Base-by-base conservation (phyloP, 176 grass and related monocot species). In the Juncus inflexus region DNA sequence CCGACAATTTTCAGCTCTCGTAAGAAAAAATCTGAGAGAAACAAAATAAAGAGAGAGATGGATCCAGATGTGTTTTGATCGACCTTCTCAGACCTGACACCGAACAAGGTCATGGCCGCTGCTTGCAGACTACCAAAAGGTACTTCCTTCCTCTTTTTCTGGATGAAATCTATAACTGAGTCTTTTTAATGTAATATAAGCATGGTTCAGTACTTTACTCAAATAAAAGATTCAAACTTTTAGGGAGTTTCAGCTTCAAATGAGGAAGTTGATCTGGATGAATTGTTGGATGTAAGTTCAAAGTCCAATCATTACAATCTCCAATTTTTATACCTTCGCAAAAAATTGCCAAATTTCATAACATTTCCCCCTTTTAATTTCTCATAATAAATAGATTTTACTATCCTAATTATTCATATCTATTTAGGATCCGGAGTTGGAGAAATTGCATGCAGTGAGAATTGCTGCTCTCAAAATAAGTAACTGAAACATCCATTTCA, bases 231-330 rank as follows among this genome's bases (percentile, higher is more conserved):
- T 53, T 60, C 50, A n/a, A 15, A 56, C 4, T n/a, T n/a, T n/a
- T 4, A 91, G 67, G 76, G 79, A 72, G 74, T 75, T 45, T 35
- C 67, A 47, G 71, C 85, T 56, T 70, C 76, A 57, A 74, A 89
- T 49, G 82, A 91, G 7, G 87, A 89, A 81, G 87, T 97, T 70
- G 87, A 97, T 86, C 87, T 97, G 78, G 92, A 97, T 74, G 92
- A 97, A 47, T 79, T 97, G 83, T 28, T 91, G 67, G 87, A 97
- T 83, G 92, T 97, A 77, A 89, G 84, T 89, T 78, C 7, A 73
- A 76, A 19, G 47, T 63, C 9, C 4, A 14, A 45, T 3, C 42
- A 42, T 7, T 10, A 28, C 65, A 65, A 51, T 15, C 63, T 61
- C 47, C 49, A 15, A n/a, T n/a, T n/a, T n/a, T n/a, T n/a, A n/a